Conservation (phyloP, 345 rosid genomes). For the Trapa bicornis region DNA sequence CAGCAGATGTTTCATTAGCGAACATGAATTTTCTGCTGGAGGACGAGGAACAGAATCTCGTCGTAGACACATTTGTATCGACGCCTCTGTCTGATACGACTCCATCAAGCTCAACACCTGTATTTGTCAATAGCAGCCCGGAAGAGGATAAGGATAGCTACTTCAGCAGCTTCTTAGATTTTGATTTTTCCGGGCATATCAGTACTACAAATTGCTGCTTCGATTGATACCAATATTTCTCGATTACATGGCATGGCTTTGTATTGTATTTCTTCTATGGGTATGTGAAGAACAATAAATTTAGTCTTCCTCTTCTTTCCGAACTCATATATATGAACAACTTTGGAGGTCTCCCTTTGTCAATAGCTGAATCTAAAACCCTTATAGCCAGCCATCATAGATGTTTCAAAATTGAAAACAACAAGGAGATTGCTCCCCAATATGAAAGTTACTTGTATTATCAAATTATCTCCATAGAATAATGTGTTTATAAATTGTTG, state of each 20-base stretch:
- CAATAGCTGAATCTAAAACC: not conserved
- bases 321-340: not conserved
- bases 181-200: constrained; percentile 51
- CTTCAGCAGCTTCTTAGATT: constrained; percentile 58
- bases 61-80: constrained; percentile 43
- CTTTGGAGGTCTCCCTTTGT: not conserved
- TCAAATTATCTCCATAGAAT: no score
- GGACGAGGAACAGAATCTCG: constrained; percentile 19
- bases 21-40: constrained; percentile 19
- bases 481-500: no score
- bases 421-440: no score
- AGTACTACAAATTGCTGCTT: not conserved
- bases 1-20: constrained; percentile 13
- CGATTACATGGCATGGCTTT: not conserved
- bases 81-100: constrained; percentile 46
- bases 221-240: constrained; percentile 13
- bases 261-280: not conserved
- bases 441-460: no score
- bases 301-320: not conserved
- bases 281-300: constrained; percentile 1
- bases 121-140: constrained; percentile 36
- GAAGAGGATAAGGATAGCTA: constrained; percentile 62
- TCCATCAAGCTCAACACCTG: constrained; percentile 40
- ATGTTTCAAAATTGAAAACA: not conserved
- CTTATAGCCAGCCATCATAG: not conserved